phyloP scores from a whole-genome alignment of 2,329 filamentous ascomycete genomes.

The Aspergillus novofumigatus region DNA sequence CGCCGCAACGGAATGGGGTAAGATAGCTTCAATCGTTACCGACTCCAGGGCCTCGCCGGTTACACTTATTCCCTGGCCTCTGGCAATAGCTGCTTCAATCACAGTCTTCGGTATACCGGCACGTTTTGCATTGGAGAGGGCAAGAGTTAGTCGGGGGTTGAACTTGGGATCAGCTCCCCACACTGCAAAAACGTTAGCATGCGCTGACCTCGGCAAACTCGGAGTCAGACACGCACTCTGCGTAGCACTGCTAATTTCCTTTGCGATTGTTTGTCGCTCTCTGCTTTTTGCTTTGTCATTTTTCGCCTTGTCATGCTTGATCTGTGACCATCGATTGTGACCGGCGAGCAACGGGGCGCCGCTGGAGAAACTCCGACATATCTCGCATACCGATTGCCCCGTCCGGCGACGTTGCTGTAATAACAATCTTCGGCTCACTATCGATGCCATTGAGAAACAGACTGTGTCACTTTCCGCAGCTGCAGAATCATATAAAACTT shows the following conservation, averaged over 20 bases:
- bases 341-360: slow-evolving; percentile 54
- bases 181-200: slow-evolving; percentile 46
- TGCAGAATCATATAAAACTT: slow-evolving; percentile 1
- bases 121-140: slow-evolving; percentile 76
- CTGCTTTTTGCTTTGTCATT: slow-evolving; percentile 72
- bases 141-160: slow-evolving; percentile 71
- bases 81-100: slow-evolving; percentile 81
- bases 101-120: slow-evolving; percentile 76
- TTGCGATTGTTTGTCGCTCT: slow-evolving; percentile 63
- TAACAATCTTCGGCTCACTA: slow-evolving; percentile 16
- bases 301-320: slow-evolving; percentile 88
- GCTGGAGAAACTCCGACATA: slow-evolving; percentile 46
- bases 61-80: slow-evolving; percentile 78
- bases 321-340: slow-evolving; percentile 94
- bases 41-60: slow-evolving; percentile 72
- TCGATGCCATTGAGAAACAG: slow-evolving; percentile 21
- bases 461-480: not conserved
- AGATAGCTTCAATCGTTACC: slow-evolving; percentile 73
- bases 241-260: slow-evolving; percentile 69
- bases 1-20: slow-evolving; percentile 68
- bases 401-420: slow-evolving; percentile 9
- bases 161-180: slow-evolving; percentile 68
- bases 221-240: slow-evolving; percentile 53
- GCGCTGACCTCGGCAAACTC: not conserved
- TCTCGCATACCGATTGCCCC: slow-evolving; percentile 14